Percentiles rank a stretch among this genome's conserved stretches.
Conservation (phyloP, 345 rosid species). For the Populus tremula region DNA sequence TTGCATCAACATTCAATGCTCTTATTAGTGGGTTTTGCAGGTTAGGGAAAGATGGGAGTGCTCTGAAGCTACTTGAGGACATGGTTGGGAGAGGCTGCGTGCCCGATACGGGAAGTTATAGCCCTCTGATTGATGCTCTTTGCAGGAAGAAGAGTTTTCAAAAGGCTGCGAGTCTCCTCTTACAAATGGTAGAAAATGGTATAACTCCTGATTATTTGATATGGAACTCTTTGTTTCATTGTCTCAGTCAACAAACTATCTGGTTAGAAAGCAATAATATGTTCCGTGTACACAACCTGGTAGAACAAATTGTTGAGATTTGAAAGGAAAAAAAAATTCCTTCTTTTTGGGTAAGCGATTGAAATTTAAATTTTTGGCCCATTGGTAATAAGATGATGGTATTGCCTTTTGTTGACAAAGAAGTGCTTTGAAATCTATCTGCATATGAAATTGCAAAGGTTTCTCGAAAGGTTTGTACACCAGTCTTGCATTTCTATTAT, state of each 20-base stretch:
- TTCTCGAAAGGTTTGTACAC: no score
- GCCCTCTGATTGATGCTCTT: constrained; percentile 39
- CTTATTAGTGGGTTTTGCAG: constrained; percentile 53
- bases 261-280: constrained; percentile 24
- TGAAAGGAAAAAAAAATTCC: no score
- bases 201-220: constrained; percentile 48
- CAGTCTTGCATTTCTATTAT: no score
- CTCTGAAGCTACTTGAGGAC: constrained; percentile 60
- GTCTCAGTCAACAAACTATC: constrained; percentile 39
- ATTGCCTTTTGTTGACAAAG: no score
- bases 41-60: constrained; percentile 52
- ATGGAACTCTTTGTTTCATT: constrained; percentile 54
- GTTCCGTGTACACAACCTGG: constrained; percentile 22
- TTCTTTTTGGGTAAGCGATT: not conserved
- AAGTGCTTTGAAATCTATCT: no score
- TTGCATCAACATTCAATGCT: constrained; percentile 51
- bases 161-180: constrained; percentile 41
- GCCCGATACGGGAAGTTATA: constrained; percentile 47
- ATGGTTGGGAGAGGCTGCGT: constrained; percentile 55
- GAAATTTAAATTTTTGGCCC: not conserved
- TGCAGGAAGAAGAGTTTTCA: constrained; percentile 43
- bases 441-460: no score
- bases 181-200: constrained; percentile 57
- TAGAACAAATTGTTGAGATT: constrained; percentile 24
- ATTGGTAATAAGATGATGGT: no score